Evolutionary conservation across 768 basidiomycete genomes (phyloP), one percentile per base, ranked within the genome.

Genomic region (Suillus lakei): DNA sequence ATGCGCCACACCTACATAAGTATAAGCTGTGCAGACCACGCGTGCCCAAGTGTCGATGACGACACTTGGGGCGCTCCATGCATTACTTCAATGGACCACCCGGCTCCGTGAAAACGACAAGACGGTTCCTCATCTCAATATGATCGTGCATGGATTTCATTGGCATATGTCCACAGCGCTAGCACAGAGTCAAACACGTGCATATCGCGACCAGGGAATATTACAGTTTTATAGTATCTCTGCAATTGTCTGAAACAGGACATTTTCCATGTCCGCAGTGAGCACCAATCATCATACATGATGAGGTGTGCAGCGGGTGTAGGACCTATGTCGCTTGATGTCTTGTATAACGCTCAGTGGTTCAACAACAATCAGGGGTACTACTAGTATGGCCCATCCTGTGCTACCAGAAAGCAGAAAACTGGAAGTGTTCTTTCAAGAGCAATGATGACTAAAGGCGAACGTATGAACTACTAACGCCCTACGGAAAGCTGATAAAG

Each of bases 91-190:
- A 12, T 21, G 30, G 18, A 5, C 28, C 4, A 10, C 16, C 50
- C 5, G 15, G 13, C 23, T 48, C 48, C 28, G 21, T 30, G 28
- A 21, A 53, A 32, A 32, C 15, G 13, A 8, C 50, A 51, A 8
- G 26, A 48, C 16, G 28, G 2, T 4, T 18, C 18, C 12, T 53
- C 18, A 30, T 10, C 9, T 53, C 51, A 18, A 16, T 28, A 1
- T 9, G 28, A 51, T 30, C 4, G 16, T 51, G 50, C 28, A 51
- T 30, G 15, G 7, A 28, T 51, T 16, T 28, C 50, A 16, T 51
- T 60, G 4, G 70, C 68, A 48, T 81, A 82, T 30, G 80, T 81
- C 79, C 80, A 83, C 15, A 77, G 79, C 8, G 76, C 67, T 60
- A 72, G 44, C 60, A 39, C 21, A 76, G 64, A 10, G 70, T 54